Conservation (phyloP, 129 eudicot genomes). For the carrot (Daucus carota) region DNA sequence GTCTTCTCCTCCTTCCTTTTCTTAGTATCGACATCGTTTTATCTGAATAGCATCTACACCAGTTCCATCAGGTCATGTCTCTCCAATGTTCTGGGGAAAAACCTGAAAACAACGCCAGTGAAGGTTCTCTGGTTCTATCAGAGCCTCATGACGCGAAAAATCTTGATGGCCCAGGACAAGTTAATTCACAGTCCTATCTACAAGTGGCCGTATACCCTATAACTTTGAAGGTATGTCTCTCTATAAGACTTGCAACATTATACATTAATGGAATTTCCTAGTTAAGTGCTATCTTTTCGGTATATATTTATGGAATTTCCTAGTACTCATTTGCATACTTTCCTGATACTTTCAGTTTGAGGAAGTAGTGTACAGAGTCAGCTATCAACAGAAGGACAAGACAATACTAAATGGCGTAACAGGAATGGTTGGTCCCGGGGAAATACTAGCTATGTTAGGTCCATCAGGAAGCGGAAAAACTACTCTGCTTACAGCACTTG, state of each 20-base stretch:
- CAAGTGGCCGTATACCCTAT: background rate
- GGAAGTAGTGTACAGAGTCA: slow-evolving; percentile 3
- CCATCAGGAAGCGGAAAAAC: slow-evolving; percentile 95
- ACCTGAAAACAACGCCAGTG: background rate
- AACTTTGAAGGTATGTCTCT: slow-evolving; percentile 1
- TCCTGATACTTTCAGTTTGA: slow-evolving; percentile 1
- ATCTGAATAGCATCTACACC: background rate
- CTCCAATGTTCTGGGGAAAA: background rate
- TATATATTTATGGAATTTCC: background rate
- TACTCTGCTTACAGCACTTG: slow-evolving; percentile 68
- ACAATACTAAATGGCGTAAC: slow-evolving; percentile 47
- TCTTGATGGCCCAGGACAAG: background rate
- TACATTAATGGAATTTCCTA: background rate
- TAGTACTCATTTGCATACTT: background rate
- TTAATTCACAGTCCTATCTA: background rate
- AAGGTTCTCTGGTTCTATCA: background rate
- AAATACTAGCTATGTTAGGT: slow-evolving; percentile 77
- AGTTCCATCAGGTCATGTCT: slow-evolving; percentile 6
- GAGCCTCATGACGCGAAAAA: background rate
- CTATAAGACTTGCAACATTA: background rate
- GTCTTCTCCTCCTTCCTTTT: background rate
- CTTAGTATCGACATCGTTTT: background rate
- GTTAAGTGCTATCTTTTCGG: background rate
- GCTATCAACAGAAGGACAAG: slow-evolving; percentile 3
- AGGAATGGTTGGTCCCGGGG: slow-evolving; percentile 76